phyloP scores from a whole-genome alignment of 805 yeast genomes.

The Pichia scutulata region DNA sequence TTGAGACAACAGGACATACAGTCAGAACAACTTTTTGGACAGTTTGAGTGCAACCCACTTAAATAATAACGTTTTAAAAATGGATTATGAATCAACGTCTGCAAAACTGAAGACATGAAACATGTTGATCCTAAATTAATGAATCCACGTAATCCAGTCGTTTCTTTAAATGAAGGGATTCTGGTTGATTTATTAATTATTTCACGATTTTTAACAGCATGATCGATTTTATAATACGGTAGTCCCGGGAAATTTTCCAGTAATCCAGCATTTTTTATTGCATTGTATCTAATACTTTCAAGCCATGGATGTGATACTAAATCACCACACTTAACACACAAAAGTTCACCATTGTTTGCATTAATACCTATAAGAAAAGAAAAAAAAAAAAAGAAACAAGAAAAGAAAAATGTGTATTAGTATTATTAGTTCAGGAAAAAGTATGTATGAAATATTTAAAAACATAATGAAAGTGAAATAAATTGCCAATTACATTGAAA shows the following conservation, averaged over 20 bases:
- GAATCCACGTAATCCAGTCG: conserved; percentile 80
- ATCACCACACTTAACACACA: conserved; percentile 73
- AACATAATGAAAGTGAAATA: conserved; percentile 15
- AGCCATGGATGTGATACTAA: conserved; percentile 56
- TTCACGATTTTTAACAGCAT: conserved; percentile 18
- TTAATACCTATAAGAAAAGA: conserved; percentile 37
- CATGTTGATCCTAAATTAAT: conserved; percentile 96
- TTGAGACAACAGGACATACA: conserved; percentile 88
- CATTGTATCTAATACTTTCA: conserved; percentile 40
- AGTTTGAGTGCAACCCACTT: conserved; percentile 61
- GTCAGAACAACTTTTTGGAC: conserved; percentile 32
- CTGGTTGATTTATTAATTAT: conserved; percentile 29
- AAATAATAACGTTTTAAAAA: conserved; percentile 70
- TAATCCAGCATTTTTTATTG: conserved; percentile 17
- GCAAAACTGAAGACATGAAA: conserved; percentile 90
- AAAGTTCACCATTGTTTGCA: conserved; percentile 56
- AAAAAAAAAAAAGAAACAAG: background rate
- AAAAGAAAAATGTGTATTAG: conserved; percentile 16
- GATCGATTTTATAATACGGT: conserved; percentile 25
- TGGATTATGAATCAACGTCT: conserved; percentile 86
- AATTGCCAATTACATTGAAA: background rate
- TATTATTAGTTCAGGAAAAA: conserved; percentile 9
- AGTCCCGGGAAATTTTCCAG: conserved; percentile 24
- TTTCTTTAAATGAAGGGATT: conserved; percentile 45
- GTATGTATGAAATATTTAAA: conserved; percentile 30